Evolutionary conservation across 1,284 basidiomycete genomes (phyloP), one percentile per base, ranked within the genome.

Genomic region (Pisolithus thermaeus): DNA sequence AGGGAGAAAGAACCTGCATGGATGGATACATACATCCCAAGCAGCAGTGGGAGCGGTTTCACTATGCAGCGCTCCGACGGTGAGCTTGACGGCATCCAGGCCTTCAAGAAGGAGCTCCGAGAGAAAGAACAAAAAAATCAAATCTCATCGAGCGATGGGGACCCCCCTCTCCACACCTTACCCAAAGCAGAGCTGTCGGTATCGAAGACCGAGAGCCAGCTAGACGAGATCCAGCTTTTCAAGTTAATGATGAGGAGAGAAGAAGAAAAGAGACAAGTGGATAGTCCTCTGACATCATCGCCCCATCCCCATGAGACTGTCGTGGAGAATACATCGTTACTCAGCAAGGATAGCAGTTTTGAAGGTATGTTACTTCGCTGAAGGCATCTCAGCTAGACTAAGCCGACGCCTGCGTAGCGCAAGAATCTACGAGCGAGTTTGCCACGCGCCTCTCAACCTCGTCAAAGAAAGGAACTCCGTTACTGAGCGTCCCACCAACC

Each of bases 171-270:
- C 12, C 51, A 49, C 39, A 51, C 67, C 20, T 64, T 67, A 42
- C 52, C 59, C n/a, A 70, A 64, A 45, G 47, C 66, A n/a, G 66
- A 69, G 18, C 52, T 62, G 45, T 43, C 58, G n/a, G 43, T 38
- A 23, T 59, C 53, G 46, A 45, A 52, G 36, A 41, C 61, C 11
- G 71, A 74, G 36, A 71, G 65, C 39, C 75, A 71, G 12, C 67
- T 92, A 54, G 90, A 93, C 65, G 90, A 92, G 67, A 92, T 93
- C 40, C 90, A 92, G 59, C 71, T 89, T 35, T 92, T 93, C 78
- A 89, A 87, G 61, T 64, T 89, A 60, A 75, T 92, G 74, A 92
- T 93, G 87, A 87, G 86, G 66, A 75, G 81, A 57, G 90, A 90
- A 60, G 83, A 87, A 55, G 82, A 86, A 59, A 87, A 84, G 67